These are phyloP conservation scores for Intubia oerlemansii DNA, from an alignment of 2,329 filamentous ascomycete species.

Conservation along the genomic window DNA sequence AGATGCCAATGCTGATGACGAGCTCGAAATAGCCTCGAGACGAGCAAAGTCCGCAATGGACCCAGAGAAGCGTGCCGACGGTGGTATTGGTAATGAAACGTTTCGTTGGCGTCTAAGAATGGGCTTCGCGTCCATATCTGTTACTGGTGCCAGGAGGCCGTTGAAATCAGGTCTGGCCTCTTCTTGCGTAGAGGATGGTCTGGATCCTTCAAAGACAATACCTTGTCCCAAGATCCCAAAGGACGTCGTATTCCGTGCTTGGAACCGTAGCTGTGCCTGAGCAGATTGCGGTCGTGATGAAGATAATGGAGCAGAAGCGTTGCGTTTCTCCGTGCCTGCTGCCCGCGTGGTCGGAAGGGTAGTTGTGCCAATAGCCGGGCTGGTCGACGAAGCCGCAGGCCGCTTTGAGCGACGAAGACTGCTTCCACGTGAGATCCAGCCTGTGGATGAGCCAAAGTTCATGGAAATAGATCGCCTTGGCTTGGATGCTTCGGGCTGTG, in stretches of 20 bases:
- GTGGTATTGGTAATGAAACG: conserved; percentile 32
- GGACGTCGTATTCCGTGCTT: conserved; percentile 21
- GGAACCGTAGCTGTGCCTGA: conserved; percentile 1
- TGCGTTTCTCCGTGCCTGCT: too few species aligned
- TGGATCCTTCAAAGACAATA: too few species aligned
- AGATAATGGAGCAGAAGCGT: conserved; percentile 27
- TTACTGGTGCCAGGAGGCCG: conserved; percentile 2
- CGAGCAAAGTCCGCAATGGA: conserved; percentile 31
- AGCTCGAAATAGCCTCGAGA: conserved; percentile 19
- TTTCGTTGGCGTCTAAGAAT: conserved; percentile 17
- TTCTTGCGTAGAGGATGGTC: too few species aligned
- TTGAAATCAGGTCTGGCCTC: too few species aligned
- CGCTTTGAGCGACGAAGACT: conserved; percentile 35
- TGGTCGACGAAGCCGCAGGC: too few species aligned
- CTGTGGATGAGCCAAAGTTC: conserved; percentile 33
- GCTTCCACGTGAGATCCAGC: conserved; percentile 33
- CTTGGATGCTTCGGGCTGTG: too few species aligned
- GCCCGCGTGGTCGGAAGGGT: too few species aligned
- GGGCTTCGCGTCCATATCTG: conserved; percentile 1
- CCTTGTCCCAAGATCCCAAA: too few species aligned
- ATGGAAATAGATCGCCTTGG: conserved; percentile 34
- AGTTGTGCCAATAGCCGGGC: too few species aligned
- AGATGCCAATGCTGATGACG: conserved; percentile 9
- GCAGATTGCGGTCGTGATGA: conserved; percentile 7
- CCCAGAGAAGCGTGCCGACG: conserved; percentile 29